A percentile compares a stretch with the other conserved stretches of the same genome.
Conservation (phyloP, 139 green algal genomes). For the Tetraselmis chui region DNA sequence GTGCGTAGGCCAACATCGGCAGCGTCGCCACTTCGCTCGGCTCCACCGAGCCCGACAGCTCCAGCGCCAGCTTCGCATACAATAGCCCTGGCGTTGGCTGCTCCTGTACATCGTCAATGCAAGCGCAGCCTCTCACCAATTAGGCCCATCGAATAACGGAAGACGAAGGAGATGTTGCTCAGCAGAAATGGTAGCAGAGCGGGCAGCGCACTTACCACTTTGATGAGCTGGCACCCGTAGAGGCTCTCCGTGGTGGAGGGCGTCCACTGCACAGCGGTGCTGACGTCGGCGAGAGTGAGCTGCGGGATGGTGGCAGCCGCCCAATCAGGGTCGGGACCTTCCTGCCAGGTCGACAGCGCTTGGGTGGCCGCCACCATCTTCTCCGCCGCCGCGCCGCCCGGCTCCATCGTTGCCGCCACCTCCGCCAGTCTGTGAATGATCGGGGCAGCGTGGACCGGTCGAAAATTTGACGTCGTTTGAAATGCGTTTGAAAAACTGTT, state of each 20-base stretch:
- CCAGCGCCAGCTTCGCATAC: not conserved
- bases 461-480: too few relatives aligned
- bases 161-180: too few relatives aligned
- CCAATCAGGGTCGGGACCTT: not conserved
- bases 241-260: not conserved
- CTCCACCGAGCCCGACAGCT: not conserved
- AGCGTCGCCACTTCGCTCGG: not conserved
- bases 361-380: not conserved
- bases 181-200: too few relatives aligned
- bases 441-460: too few relatives aligned
- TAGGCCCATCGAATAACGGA: too few relatives aligned
- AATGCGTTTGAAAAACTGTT: too few relatives aligned
- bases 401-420: not conserved
- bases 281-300: not conserved
- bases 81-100: not conserved
- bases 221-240: not conserved
- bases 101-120: too few relatives aligned
- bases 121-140: too few relatives aligned
- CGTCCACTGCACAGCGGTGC: not conserved
- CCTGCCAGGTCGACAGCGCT: not conserved
- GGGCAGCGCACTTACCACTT: too few relatives aligned
- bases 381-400: not conserved
- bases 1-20: not conserved
- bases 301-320: not conserved
- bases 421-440: too few relatives aligned